Conservation (phyloP, 805 yeast genomes). For the Candida railenensis region DNA sequence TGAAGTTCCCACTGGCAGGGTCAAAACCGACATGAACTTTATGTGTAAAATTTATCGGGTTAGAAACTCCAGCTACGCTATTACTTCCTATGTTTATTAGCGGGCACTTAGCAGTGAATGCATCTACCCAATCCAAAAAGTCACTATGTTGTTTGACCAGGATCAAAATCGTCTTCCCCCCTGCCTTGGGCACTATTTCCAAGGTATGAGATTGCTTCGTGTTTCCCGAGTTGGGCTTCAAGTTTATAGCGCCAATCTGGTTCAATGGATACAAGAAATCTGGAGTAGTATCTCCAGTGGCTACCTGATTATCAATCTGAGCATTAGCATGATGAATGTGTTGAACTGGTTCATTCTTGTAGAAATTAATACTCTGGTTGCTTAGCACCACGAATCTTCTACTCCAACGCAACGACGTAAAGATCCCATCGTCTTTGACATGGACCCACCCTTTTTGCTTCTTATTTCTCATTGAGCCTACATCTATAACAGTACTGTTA, state of each 20-base stretch:
- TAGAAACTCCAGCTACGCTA: slow-evolving; percentile 58
- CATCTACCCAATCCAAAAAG: slow-evolving; percentile 86
- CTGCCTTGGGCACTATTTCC: slow-evolving; percentile 63
- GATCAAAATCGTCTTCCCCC: slow-evolving; percentile 63
- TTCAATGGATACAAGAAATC: slow-evolving; percentile 40
- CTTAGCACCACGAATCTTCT: slow-evolving; percentile 77
- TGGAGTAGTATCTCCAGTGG: slow-evolving; percentile 15
- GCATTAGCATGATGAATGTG: slow-evolving; percentile 10
- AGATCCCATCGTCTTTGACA: slow-evolving; percentile 83
- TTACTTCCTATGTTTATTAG: slow-evolving; percentile 40
- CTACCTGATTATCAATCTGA: slow-evolving; percentile 40
- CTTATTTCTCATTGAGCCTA: slow-evolving; percentile 25
- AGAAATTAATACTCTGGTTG: slow-evolving; percentile 73
- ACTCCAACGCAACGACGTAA: slow-evolving; percentile 89
- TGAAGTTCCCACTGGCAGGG: slow-evolving; percentile 64
- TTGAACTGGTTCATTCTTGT: slow-evolving; percentile 55
- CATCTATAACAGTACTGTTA: not conserved
- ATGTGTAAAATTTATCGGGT: slow-evolving; percentile 93
- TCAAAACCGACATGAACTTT: slow-evolving; percentile 88
- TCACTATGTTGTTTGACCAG: slow-evolving; percentile 79
- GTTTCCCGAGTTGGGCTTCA: slow-evolving; percentile 55
- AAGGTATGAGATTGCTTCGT: slow-evolving; percentile 57
- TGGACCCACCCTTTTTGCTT: slow-evolving; percentile 79
- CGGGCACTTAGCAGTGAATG: slow-evolving; percentile 76
- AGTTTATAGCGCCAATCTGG: slow-evolving; percentile 43